Conservation (phyloP, 2,329 filamentous ascomycete species). For the Myriosclerotinia duriaeana region DNA sequence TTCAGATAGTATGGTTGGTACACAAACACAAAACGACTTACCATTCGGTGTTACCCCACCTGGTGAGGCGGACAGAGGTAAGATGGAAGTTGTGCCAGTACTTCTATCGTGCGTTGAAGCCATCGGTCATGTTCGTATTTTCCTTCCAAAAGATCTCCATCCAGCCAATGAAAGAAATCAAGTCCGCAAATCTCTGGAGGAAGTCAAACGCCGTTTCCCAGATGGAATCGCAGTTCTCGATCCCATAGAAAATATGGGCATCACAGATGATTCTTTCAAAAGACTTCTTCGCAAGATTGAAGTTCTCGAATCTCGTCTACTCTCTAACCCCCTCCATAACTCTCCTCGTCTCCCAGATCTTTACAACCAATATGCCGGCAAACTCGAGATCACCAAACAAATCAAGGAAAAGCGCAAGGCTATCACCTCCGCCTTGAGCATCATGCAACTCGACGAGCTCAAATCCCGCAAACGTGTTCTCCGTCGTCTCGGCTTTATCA, state of each 20-base stretch:
- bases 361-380: constrained; percentile 82
- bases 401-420: constrained; percentile 88
- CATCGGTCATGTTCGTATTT: constrained; percentile 80
- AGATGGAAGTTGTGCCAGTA: constrained; percentile 82
- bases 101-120: constrained; percentile 81
- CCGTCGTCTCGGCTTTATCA: constrained; percentile 91
- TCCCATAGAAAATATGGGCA: constrained; percentile 94
- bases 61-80: constrained; percentile 60
- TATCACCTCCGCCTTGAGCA: constrained; percentile 79
- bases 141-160: constrained; percentile 75
- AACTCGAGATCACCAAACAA: constrained; percentile 71
- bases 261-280: constrained; percentile 90
- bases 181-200: constrained; percentile 66
- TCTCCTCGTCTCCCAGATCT: constrained; percentile 80
- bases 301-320: constrained; percentile 84
- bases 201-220: constrained; percentile 84
- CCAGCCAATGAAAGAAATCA: constrained; percentile 66
- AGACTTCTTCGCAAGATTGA: constrained; percentile 94
- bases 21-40: constrained; percentile 63
- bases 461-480: constrained; percentile 95
- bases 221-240: constrained; percentile 88
- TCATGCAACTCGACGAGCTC: constrained; percentile 91
- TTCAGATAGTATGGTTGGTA: constrained; percentile 50
- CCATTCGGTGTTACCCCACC: constrained; percentile 62
- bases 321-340: constrained; percentile 88